Conservation (phyloP, 2,329 filamentous ascomycete species). For the Orbilia oligospora region DNA sequence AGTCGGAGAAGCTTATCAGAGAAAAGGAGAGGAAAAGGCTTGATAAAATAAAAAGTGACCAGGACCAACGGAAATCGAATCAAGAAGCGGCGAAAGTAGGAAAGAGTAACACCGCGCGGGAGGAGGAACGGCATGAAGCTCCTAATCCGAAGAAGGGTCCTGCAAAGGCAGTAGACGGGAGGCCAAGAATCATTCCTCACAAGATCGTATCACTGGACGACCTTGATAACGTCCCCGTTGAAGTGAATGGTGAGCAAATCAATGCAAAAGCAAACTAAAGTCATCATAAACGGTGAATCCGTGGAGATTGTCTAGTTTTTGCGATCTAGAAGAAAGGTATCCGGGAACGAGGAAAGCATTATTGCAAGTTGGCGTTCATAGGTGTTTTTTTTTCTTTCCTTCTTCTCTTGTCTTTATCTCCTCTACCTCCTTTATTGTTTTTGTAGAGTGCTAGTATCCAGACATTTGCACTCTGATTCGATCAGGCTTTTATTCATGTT, state of each 20-base stretch:
- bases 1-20: slow-evolving; percentile 34
- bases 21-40: neutral
- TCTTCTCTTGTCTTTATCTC: neutral
- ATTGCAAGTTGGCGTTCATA: slow-evolving; percentile 14
- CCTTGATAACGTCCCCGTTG: slow-evolving; percentile 45
- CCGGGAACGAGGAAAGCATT: neutral
- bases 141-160: neutral
- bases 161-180: neutral
- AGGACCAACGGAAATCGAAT: slow-evolving; percentile 6
- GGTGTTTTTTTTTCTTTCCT: slow-evolving; percentile 2
- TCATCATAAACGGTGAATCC: neutral
- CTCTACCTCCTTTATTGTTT: neutral
- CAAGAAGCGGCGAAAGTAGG: neutral
- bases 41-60: neutral
- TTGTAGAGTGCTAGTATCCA: slow-evolving; percentile 7
- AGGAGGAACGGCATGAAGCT: neutral
- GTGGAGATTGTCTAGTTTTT: neutral
- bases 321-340: neutral
- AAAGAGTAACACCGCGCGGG: neutral
- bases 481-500: neutral
- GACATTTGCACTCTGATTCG: slow-evolving; percentile 11
- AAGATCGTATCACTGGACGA: slow-evolving; percentile 57
- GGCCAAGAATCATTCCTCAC: slow-evolving; percentile 30
- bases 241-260: slow-evolving; percentile 43
- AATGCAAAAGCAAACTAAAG: neutral